A percentile compares a stretch with the other conserved stretches of the same genome.
Evolutionary conservation across 768 basidiomycete genomes (phyloP).

Genomic region (Hemileccinum impolitum): DNA sequence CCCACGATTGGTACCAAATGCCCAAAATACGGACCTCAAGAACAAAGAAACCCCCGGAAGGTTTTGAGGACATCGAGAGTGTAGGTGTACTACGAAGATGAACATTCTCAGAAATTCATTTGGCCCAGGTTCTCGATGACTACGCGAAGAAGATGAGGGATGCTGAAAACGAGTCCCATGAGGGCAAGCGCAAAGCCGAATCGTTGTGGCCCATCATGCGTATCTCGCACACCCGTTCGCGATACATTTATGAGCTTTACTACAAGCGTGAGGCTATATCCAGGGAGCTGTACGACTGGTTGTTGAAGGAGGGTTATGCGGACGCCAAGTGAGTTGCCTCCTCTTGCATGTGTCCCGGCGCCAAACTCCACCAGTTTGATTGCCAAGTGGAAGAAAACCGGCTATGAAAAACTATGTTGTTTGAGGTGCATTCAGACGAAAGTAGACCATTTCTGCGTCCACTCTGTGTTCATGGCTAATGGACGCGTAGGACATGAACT

Average conservation of each 20-base stretch:
- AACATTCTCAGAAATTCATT: not conserved
- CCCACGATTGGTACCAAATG: slow-evolving; percentile 51
- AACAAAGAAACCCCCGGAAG: slow-evolving; percentile 93
- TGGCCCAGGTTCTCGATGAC: slow-evolving; percentile 83
- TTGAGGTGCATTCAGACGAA: slow-evolving; percentile 93
- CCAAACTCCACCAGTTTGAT: slow-evolving; percentile 60
- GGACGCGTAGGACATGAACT: slow-evolving; percentile 87
- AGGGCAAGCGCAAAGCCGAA: slow-evolving; percentile 94
- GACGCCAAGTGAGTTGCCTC: slow-evolving; percentile 78
- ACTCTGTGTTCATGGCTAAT: slow-evolving; percentile 9
- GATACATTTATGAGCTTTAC: slow-evolving; percentile 97
- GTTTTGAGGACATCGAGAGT: slow-evolving; percentile 88
- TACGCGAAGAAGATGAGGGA: slow-evolving; percentile 99
- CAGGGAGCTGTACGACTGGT: slow-evolving; percentile 93
- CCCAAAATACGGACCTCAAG: slow-evolving; percentile 91
- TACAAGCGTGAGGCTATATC: slow-evolving; percentile 97
- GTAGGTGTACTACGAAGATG: slow-evolving; percentile 37
- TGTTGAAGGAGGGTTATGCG: slow-evolving; percentile 94
- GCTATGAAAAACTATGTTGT: slow-evolving; percentile 98
- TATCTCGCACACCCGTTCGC: slow-evolving; percentile 91
- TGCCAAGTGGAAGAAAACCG: slow-evolving; percentile 99
- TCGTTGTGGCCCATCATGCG: slow-evolving; percentile 98
- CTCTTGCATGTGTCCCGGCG: not conserved
- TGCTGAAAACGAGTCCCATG: slow-evolving; percentile 97
- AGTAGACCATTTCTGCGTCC: slow-evolving; percentile 38